A percentile compares a stretch with the other conserved stretches of the same genome.
Evolutionary conservation across 2,329 filamentous ascomycete species (phyloP).

Genomic region (Dryadomyces quercivorus): DNA sequence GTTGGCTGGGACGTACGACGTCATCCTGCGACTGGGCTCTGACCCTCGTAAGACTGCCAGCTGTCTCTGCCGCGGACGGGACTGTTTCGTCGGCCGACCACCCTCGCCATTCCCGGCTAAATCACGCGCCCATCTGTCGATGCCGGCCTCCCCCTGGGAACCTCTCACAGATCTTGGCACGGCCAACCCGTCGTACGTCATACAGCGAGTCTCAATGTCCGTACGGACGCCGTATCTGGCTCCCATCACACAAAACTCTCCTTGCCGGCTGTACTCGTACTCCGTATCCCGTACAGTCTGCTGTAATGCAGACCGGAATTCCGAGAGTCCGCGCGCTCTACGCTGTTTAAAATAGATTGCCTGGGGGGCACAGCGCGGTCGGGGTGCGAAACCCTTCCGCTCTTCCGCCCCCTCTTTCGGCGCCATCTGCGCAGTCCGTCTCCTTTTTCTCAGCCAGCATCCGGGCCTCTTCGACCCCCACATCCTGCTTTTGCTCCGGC

Average conservation of each 20-base stretch:
- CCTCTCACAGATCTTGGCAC: not conserved
- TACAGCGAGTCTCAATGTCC: not conserved
- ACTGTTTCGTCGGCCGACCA: not conserved
- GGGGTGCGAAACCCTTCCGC: not conserved
- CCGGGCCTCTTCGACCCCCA: not conserved
- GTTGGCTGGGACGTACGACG: not conserved
- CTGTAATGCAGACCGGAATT: not conserved
- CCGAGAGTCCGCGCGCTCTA: not conserved
- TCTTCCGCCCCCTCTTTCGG: not conserved
- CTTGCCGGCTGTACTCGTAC: not conserved
- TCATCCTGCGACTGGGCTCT: not conserved
- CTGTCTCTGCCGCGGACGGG: not conserved
- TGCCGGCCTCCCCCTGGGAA: not conserved
- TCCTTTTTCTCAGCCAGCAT: not conserved
- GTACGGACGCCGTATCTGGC: not conserved
- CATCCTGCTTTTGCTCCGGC: not conserved
- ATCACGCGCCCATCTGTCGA: constrained; percentile 1
- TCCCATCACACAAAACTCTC: not conserved
- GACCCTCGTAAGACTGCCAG: not conserved
- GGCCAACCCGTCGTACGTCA: too few species aligned
- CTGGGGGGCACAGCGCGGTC: not conserved
- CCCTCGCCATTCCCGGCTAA: not conserved
- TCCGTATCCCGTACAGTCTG: too few species aligned
- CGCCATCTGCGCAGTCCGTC: not conserved
- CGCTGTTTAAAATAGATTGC: not conserved